phyloP scores from a whole-genome alignment of 148 eudicot genomes.

The Cornus florida region DNA sequence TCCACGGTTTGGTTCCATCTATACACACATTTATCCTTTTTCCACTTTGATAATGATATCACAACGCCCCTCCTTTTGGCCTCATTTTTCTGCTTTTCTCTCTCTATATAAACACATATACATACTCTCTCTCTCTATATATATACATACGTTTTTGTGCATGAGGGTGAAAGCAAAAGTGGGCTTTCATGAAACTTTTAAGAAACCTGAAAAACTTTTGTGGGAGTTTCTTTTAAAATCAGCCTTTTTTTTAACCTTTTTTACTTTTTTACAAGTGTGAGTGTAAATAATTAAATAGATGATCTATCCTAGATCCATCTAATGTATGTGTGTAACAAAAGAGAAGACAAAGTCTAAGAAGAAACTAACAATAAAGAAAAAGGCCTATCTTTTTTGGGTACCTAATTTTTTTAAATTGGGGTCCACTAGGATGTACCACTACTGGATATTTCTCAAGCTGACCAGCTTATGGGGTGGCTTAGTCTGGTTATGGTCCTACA shows the following conservation, averaged over 20 bases:
- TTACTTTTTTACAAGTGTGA: not conserved
- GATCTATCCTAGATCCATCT: not conserved
- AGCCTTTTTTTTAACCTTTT: not conserved
- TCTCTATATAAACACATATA: not conserved
- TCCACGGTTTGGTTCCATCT: conserved; percentile 6
- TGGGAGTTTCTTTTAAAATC: not conserved
- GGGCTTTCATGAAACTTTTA: conserved; percentile 4
- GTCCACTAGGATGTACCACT: not conserved
- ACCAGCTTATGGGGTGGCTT: conserved; percentile 3
- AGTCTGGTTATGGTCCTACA: conserved; percentile 31
- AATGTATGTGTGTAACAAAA: not conserved
- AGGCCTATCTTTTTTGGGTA: not conserved
- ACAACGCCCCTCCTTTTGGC: conserved; percentile 4
- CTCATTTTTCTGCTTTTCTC: not conserved
- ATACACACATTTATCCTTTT: conserved; percentile 8
- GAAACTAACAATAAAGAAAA: not conserved
- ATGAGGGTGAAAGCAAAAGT: not conserved
- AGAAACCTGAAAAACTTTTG: not conserved
- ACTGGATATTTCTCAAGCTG: conserved; percentile 10
- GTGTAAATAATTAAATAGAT: too few relatives aligned
- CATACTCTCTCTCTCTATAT: not conserved
- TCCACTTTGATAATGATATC: conserved; percentile 18
- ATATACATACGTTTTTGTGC: too few relatives aligned
- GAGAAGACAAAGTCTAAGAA: not conserved
- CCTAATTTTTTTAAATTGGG: not conserved